Evolutionary conservation across 345 rosid genomes (phyloP), one percentile per base, ranked within the genome.

Genomic region (Syzygium aqueum): DNA sequence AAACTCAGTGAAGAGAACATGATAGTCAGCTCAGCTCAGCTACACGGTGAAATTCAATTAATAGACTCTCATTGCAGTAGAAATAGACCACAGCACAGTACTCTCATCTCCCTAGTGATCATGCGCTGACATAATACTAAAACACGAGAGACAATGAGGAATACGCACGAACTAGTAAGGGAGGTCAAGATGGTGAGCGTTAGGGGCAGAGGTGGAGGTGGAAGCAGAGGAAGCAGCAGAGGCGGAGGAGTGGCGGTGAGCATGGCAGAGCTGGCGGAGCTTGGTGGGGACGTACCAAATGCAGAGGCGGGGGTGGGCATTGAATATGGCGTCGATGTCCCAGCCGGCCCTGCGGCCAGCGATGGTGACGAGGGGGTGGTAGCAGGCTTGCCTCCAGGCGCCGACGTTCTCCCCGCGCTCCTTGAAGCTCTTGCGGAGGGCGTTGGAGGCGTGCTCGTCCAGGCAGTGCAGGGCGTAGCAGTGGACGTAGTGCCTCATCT

Each of bases 401-500:
- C 99, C 99, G 14, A 96, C 98, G 87, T 96, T 96, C 89, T 96
- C 99, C 15, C 99, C 98, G 82, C 98, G 94, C 89, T 97, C 98
- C 93, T 96, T 97, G 91, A 93, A 96, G 51, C 91, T 93, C 85
- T 94, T 90, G 90, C 99, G 89, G 52, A 97, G 91, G 11, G 94
- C 93, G 85, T 97, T 94, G 2, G 99, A 97, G 1, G 94, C 94
- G 5, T 94, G 96, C 94, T 95, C 96, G 89, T 97, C 99, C 6
- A 97, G 93, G 86, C 99, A 96, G 84, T 97, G 99, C 22, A 97
- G 91, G 5, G 99, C 99, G 80, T 97, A 97, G 93, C 99, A 97
- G 21, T 97, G 99, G 73, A 97, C 99, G 86, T 97, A 97, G 89
- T 96, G 99, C 87, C 99, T 90, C 99, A 97, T 97, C 90, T 97